These are phyloP conservation scores for Hyaloraphidium curvatum DNA, from an alignment of 192 early-diverging fungal species.

Conservation along the genomic window DNA sequence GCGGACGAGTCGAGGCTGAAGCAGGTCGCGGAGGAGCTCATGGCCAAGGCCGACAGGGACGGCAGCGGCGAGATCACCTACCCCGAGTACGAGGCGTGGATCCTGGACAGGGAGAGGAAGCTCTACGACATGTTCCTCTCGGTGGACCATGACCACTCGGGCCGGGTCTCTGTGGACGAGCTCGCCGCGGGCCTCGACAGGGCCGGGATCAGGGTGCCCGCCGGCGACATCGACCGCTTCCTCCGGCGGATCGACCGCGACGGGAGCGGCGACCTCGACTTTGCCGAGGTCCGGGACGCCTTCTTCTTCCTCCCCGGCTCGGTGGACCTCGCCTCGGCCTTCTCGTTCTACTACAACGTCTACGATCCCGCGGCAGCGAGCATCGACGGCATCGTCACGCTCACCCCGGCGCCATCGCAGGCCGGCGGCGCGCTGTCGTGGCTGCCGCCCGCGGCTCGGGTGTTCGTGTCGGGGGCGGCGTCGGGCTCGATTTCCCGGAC, in stretches of 20 bases:
- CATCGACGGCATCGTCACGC: constrained; percentile 1
- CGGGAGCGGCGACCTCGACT: not conserved
- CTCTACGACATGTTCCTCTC: not conserved
- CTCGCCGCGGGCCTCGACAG: not conserved
- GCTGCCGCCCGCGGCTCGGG: too few species aligned
- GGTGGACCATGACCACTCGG: not conserved
- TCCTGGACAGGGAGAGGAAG: not conserved
- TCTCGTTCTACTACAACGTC: not conserved
- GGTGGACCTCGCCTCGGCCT: not conserved
- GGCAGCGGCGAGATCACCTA: not conserved
- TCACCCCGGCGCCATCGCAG: not conserved
- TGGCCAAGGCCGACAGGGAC: not conserved
- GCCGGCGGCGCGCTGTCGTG: too few species aligned
- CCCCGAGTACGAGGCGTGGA: not conserved
- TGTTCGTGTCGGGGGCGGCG: too few species aligned
- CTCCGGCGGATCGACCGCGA: not conserved
- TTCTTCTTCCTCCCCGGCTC: not conserved
- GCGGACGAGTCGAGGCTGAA: too few species aligned
- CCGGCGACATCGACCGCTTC: not conserved
- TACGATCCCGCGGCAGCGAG: not conserved
- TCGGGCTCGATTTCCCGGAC: not conserved
- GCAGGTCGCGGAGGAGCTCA: too few species aligned
- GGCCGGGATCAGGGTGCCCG: not conserved
- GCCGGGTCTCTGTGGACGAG: not conserved
- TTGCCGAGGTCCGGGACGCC: not conserved